These are phyloP conservation scores for Fonsecaea erecta DNA, from an alignment of 2,329 filamentous ascomycete genomes.

Conservation along the genomic window DNA sequence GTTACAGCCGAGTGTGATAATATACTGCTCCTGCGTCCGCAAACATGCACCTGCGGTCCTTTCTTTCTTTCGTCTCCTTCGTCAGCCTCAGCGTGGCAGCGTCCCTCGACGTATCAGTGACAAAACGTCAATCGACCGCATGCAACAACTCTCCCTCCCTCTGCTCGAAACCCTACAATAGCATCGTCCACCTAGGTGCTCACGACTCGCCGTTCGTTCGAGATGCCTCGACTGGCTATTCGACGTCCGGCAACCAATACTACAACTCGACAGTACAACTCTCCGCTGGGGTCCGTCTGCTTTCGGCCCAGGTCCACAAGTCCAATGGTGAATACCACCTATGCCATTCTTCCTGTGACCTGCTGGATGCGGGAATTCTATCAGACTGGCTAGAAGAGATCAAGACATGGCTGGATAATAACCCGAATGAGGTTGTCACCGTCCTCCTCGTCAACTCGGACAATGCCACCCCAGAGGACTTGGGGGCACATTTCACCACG, in stretches of 20 bases:
- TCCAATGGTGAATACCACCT: constrained; percentile 64
- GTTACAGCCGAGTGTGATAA: neutral
- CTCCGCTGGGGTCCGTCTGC: constrained; percentile 70
- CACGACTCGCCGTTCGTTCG: constrained; percentile 76
- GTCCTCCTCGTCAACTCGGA: constrained; percentile 74
- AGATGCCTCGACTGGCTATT: constrained; percentile 65
- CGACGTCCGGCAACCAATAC: constrained; percentile 70
- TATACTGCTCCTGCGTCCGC: neutral
- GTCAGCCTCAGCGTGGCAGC: constrained; percentile 25
- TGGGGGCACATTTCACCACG: constrained; percentile 60
- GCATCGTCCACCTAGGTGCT: constrained; percentile 77
- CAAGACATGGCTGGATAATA: constrained; percentile 69
- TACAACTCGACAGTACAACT: constrained; percentile 74
- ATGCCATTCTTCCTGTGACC: constrained; percentile 70
- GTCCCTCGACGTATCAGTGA: constrained; percentile 16
- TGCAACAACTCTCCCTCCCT: constrained; percentile 83
- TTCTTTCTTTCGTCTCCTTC: constrained; percentile 23
- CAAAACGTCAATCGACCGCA: constrained; percentile 46
- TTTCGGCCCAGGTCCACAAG: constrained; percentile 74
- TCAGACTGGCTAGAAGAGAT: constrained; percentile 67
- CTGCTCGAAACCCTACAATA: constrained; percentile 72
- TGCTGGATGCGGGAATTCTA: constrained; percentile 72
- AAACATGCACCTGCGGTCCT: constrained; percentile 19
- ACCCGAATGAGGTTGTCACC: constrained; percentile 77
- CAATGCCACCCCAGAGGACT: constrained; percentile 58